Evolutionary conservation across 352 stramenopile species (phyloP).

Genomic region (Pythium aquatile): DNA sequence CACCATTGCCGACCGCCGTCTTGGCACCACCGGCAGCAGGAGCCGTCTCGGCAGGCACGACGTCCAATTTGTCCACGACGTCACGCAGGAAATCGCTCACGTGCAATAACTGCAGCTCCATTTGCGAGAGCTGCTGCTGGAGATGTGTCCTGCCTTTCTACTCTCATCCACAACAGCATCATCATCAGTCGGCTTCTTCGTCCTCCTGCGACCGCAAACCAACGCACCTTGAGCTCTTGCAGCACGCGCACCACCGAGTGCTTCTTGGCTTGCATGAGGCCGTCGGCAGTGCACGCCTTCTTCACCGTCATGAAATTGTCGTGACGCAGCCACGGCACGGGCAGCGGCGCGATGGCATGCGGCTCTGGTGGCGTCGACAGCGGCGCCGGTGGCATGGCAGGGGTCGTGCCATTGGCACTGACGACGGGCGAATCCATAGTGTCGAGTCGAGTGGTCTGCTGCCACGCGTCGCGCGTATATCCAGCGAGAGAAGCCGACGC

Average conservation of each 20-base stretch:
- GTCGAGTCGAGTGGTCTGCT: not conserved
- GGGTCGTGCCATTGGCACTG: not conserved
- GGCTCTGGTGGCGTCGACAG: not conserved
- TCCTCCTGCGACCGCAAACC: not conserved
- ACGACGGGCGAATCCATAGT: not conserved
- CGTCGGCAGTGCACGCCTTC: constrained; percentile 41
- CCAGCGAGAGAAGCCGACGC: not conserved
- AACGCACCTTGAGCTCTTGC: constrained; percentile 62
- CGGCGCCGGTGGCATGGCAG: not conserved
- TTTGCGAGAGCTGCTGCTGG: constrained; percentile 55
- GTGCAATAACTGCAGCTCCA: constrained; percentile 58
- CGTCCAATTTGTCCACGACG: constrained; percentile 40
- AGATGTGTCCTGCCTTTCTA: constrained; percentile 52
- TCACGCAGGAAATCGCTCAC: constrained; percentile 63
- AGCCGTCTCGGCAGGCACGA: constrained; percentile 11
- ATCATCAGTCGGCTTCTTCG: not conserved
- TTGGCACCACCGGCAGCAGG: constrained; percentile 3
- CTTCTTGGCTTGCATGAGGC: constrained; percentile 50
- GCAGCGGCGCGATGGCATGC: constrained; percentile 35
- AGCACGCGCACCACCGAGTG: constrained; percentile 46
- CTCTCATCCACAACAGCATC: too few species aligned
- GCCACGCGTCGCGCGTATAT: not conserved
- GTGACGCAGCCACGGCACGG: constrained; percentile 63
- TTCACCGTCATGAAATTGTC: constrained; percentile 65
- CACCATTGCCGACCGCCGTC: not conserved